These are phyloP conservation scores for Plectosphaerella sp. DNA, from an alignment of 2,329 filamentous ascomycete genomes.

Conservation along the genomic window DNA sequence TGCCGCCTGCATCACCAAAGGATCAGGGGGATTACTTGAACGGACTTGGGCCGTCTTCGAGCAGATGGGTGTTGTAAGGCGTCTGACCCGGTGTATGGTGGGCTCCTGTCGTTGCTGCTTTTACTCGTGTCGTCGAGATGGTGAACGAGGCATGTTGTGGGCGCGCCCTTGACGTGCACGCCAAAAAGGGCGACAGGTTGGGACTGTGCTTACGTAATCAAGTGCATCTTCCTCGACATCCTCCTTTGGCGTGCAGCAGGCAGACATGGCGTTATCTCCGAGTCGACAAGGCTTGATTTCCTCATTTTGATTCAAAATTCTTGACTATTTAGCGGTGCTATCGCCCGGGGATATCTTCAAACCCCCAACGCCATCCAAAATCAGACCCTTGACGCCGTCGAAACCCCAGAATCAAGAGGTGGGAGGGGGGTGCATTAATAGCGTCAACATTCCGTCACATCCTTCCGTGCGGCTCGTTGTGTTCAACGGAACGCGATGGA, in stretches of 20 bases:
- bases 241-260: too few species aligned
- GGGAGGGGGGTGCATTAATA: not conserved
- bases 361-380: too few species aligned
- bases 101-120: not conserved
- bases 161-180: not conserved
- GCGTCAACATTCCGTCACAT: constrained; percentile 1
- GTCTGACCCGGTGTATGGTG: not conserved
- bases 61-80: too few species aligned
- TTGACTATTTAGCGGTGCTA: too few species aligned
- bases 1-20: not conserved
- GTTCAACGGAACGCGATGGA: not conserved
- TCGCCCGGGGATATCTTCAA: too few species aligned
- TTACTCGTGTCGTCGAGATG: not conserved
- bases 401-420: too few species aligned
- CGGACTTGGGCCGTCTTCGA: not conserved
- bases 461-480: not conserved
- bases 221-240: too few species aligned
- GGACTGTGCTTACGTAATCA: not conserved
- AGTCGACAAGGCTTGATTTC: too few species aligned
- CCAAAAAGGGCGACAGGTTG: not conserved
- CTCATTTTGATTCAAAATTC: too few species aligned
- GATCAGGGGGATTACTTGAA: not conserved
- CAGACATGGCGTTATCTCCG: too few species aligned
- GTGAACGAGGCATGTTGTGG: not conserved
- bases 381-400: too few species aligned